Evolutionary conservation across 768 basidiomycete genomes (phyloP).

Genomic region (Kwoniella europaea): DNA sequence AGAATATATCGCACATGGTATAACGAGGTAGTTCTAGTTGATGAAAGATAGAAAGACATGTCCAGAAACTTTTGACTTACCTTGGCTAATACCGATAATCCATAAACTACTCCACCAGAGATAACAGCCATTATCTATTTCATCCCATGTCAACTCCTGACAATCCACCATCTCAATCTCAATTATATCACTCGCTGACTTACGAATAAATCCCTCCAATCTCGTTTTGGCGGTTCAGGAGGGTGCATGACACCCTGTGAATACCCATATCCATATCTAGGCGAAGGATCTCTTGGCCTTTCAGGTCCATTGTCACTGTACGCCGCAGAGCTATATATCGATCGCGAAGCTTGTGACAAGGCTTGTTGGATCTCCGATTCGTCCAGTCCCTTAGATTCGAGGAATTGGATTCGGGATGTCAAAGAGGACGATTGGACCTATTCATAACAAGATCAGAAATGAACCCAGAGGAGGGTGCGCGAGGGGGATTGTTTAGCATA

Average conservation of each 20-base stretch:
- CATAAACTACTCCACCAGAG: slow-evolving; percentile 82
- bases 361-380: slow-evolving; percentile 83
- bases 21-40: too few relatives aligned
- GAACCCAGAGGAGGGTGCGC: not conserved
- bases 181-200: slow-evolving; percentile 68
- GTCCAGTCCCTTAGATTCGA: slow-evolving; percentile 91
- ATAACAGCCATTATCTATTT: slow-evolving; percentile 86
- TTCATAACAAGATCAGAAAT: not conserved
- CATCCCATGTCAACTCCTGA: not conserved
- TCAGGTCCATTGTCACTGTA: slow-evolving; percentile 5
- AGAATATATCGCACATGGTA: too few relatives aligned
- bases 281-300: slow-evolving; percentile 17
- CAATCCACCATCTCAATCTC: not conserved
- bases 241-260: slow-evolving; percentile 40
- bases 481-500: slow-evolving; percentile 48
- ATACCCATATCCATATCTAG: slow-evolving; percentile 30
- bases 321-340: not conserved
- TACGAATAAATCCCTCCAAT: slow-evolving; percentile 98
- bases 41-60: too few relatives aligned
- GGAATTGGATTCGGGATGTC: slow-evolving; percentile 84
- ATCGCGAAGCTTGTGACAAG: slow-evolving; percentile 63
- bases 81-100: slow-evolving; percentile 77
- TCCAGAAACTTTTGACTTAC: slow-evolving; percentile 59
- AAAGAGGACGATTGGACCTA: slow-evolving; percentile 79
- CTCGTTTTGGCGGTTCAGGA: slow-evolving; percentile 67